These are phyloP conservation scores for Vitis vinifera DNA, from an alignment of 164 flowering plant species.

Conservation along the genomic window ASM3070453v1 NC_081818.1:25548501-25549000, in stretches of 20 bases:
- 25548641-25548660: slow-evolving; percentile 73
- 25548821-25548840: slow-evolving; percentile 95
- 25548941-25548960: too few relatives aligned
- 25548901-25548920: too few relatives aligned
- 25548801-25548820: slow-evolving; percentile 75
- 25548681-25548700: slow-evolving; percentile 56
- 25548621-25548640: slow-evolving; percentile 76
- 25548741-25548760: neutral
- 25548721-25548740: neutral
- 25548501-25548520: neutral
- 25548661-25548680: slow-evolving; percentile 86
- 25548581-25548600: neutral
- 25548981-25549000: too few relatives aligned
- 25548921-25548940: too few relatives aligned
- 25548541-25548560: too few relatives aligned
- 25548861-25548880: neutral
- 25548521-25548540: neutral
- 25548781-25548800: slow-evolving; percentile 56
- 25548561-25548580: too few relatives aligned
- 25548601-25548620: slow-evolving; percentile 34
- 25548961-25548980: too few relatives aligned
- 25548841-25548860: slow-evolving; percentile 65
- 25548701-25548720: neutral
- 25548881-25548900: too few relatives aligned
- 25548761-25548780: slow-evolving; percentile 74